Base-by-base conservation (phyloP, 331 rosid species). In the Arachis monticola region DNA sequence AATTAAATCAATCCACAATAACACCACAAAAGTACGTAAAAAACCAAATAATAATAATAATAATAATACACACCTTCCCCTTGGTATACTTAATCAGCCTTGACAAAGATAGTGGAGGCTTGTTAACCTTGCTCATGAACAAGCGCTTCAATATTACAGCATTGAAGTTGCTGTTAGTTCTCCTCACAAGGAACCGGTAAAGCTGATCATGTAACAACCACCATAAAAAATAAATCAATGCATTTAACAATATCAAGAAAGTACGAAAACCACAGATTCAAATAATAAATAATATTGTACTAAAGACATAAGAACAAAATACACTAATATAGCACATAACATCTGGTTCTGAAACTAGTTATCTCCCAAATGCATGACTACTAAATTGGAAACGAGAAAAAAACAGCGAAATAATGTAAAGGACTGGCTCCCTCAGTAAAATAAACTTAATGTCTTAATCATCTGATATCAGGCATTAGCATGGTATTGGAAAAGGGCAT, bases 91-190 rank as follows among this genome's bases (percentile, higher is more conserved):
- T 75, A 52, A 88, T 87, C 85, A 92, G 79, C 78, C 90, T 90
- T 40, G 97, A 92, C 32, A 92, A 79, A 47, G 96, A 92, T 56
- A 92, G 87, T 57, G 97, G 97, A 17, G 94, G 82, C 85, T 85
- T 90, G 89, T 92, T 92, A 60, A 87, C 89, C 84, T 88, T 92
- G 88, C 96, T 90, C 98, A 92, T 92, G 79, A 92, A 88, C 83
- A 92, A 71, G 48, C 97, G 87, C 82, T 90, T 92, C 40, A 88
- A 92, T 17, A 92, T 83, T 10, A 92, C 98, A 10, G 90, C 90
- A 78, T 85, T 92, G 88, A 92, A 92, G 3, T 83, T 82, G 86
- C 97, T 92, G 41, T 84, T 88, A 64, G 96, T 92, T 78, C 97
- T 88, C 85, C 97, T 82, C 13, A 88, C 93, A 68, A 92, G 92